Evolutionary conservation across 2,329 filamentous ascomycete species (phyloP), one percentile per base, ranked within the genome.

Genomic region (Plenodomus lindquistii): DNA sequence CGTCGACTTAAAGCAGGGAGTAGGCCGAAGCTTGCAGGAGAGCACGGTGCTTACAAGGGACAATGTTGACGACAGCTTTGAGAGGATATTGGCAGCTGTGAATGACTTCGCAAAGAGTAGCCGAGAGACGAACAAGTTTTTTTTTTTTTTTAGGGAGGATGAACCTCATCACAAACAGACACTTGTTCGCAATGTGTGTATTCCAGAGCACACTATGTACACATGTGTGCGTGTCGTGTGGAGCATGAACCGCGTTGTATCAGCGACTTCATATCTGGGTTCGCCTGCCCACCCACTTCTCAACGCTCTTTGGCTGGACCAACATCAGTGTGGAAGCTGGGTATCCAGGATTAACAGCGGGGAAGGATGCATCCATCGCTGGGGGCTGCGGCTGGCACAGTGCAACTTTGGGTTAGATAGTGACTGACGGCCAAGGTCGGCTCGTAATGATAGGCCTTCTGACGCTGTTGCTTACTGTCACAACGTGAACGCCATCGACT

Each of bases 121-220:
- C 60, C 59, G 59, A 57, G 55, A 60, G 65, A 60, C 65, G 60
- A 65, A 63, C 67, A 70, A 68, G 61, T 50, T 57, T n/a, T n/a
- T n/a, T n/a, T n/a, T n/a, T n/a, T n/a, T n/a, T n/a, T 46, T 50
- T 52, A 48, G 49, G 50, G 50, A 62, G 52, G 57, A 57, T 59
- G 66, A 66, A 55, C 62, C 59, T 60, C 54, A 52, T 59, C 55
- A 53, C 48, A 45, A 45, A 59, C 60, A 58, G 58, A 60, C 60
- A 62, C 49, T 59, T 57, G 51, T 58, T 42, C 43, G 52, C 44
- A 50, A 51, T 53, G 55, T 24, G 22, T 24, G 22, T 24, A 11
- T 24, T 6, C 22, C 11, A 6, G 22, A 6, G 22, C 11, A 24
- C 11, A 11, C 11, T 31, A 15, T 15, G 27, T 31, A 15, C 11